Conservation (phyloP, 495 filamentous ascomycete species). For the Pyrenopolyporus hunteri region DNA sequence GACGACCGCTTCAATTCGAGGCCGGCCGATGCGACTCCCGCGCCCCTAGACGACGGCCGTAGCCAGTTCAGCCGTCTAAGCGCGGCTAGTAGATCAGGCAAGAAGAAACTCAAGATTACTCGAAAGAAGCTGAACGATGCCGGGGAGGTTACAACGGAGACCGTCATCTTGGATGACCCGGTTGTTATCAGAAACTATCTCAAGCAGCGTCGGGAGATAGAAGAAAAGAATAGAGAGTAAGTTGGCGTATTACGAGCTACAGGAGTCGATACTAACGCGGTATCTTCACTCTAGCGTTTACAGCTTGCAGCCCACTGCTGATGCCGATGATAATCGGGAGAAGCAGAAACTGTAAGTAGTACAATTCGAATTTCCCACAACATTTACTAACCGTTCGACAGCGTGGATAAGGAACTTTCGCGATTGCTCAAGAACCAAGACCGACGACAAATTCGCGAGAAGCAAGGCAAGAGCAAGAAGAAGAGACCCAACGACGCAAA, state of each 20-base stretch:
- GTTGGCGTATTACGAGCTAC: constrained; percentile 32
- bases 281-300: constrained; percentile 49
- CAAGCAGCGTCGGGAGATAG: constrained; percentile 58
- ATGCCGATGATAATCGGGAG: constrained; percentile 63
- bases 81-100: constrained; percentile 67
- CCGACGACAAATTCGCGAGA: constrained; percentile 87
- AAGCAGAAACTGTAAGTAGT: constrained; percentile 64
- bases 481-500: constrained; percentile 53
- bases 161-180: constrained; percentile 71
- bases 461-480: constrained; percentile 70
- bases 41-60: constrained; percentile 71
- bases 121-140: constrained; percentile 66
- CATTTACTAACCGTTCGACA: constrained; percentile 43
- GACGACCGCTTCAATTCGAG: constrained; percentile 60
- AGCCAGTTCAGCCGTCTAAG: constrained; percentile 87
- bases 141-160: constrained; percentile 64
- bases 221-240: constrained; percentile 71
- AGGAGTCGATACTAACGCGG: constrained; percentile 30
- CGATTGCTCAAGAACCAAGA: constrained; percentile 90
- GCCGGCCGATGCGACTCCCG: constrained; percentile 48
- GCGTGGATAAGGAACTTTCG: constrained; percentile 75
- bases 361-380: constrained; percentile 41
- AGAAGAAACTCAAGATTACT: constrained; percentile 74
- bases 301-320: constrained; percentile 68
- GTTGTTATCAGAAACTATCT: constrained; percentile 72